Evolutionary conservation across 2,329 filamentous ascomycete species (phyloP).

Genomic region (Fusarium caatingaense): DNA sequence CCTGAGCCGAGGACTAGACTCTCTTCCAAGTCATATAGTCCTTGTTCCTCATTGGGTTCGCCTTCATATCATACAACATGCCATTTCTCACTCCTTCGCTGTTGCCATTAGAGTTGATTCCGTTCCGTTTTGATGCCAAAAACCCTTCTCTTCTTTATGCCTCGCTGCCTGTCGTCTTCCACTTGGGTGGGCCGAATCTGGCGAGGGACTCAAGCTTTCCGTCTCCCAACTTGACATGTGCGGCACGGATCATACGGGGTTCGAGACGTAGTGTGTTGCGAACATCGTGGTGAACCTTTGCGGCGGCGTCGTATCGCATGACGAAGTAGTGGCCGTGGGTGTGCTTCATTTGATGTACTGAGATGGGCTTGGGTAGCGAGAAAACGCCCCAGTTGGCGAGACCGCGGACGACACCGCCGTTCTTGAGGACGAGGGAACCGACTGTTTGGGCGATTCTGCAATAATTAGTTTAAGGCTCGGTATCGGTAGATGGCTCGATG

Average conservation of each 20-base stretch:
- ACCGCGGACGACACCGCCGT: constrained; percentile 90
- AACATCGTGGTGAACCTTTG: constrained; percentile 78
- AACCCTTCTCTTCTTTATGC: constrained; percentile 35
- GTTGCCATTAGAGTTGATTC: constrained; percentile 2
- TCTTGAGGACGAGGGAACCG: constrained; percentile 82
- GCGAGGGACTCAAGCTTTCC: constrained; percentile 65
- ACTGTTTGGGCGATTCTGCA: constrained; percentile 86
- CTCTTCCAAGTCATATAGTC: constrained; percentile 6
- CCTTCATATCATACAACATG: constrained; percentile 40
- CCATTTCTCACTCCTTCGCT: neutral
- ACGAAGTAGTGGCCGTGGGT: constrained; percentile 94
- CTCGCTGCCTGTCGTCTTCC: constrained; percentile 55
- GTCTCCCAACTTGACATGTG: constrained; percentile 85
- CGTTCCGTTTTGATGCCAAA: neutral
- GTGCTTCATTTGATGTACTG: constrained; percentile 85
- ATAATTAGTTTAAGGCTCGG: constrained; percentile 23
- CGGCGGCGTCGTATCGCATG: constrained; percentile 90
- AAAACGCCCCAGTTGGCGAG: constrained; percentile 96
- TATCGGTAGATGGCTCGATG: constrained; percentile 1
- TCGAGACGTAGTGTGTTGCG: constrained; percentile 83
- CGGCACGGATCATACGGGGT: constrained; percentile 88
- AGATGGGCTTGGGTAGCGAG: constrained; percentile 81
- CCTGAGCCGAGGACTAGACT: constrained; percentile 20
- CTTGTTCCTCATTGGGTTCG: neutral
- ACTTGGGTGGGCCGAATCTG: constrained; percentile 62